A percentile compares a stretch with the other conserved stretches of the same genome.
These are phyloP conservation scores for Diaporthe citrichinensis DNA, from an alignment of 2,329 filamentous ascomycete species.

Conservation along the genomic window DNA sequence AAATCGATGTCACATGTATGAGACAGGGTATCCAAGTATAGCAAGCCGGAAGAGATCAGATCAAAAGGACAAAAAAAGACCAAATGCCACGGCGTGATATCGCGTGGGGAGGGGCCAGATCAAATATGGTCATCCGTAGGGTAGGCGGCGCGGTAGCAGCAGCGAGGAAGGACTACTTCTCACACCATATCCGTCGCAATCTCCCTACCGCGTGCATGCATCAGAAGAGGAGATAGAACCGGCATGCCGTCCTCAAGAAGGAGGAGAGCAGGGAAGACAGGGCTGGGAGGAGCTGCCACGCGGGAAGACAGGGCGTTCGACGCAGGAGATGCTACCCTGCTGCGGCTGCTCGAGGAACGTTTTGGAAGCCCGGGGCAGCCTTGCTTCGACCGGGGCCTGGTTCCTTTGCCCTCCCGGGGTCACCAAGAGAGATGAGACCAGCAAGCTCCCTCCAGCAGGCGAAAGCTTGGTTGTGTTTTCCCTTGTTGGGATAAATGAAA, in stretches of 20 bases:
- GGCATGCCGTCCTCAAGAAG: conserved; percentile 7
- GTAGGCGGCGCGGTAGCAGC: conserved; percentile 5
- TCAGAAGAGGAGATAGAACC: background rate
- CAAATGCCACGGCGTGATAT: background rate
- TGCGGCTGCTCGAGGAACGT: conserved; percentile 24
- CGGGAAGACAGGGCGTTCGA: conserved; percentile 11
- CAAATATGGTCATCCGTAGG: background rate
- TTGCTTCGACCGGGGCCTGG: conserved; percentile 9
- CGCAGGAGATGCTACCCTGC: conserved; percentile 14
- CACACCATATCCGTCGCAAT: conserved; percentile 25
- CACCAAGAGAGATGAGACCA: background rate
- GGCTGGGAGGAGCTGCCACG: conserved; percentile 22
- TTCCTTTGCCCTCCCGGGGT: conserved; percentile 17
- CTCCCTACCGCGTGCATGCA: background rate
- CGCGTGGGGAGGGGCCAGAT: conserved; percentile 23
- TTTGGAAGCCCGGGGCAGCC: conserved; percentile 27
- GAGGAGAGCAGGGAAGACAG: background rate
- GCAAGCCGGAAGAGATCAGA: background rate
- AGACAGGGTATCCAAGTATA: background rate
- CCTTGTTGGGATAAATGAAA: conserved; percentile 28
- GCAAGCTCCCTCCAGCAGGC: conserved; percentile 15
- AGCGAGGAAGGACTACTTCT: conserved; percentile 15
- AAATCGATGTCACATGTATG: conserved; percentile 20
- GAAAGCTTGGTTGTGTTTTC: conserved; percentile 23
- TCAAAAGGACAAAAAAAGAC: background rate